A percentile compares a stretch with the other conserved stretches of the same genome.
phyloP scores from a whole-genome alignment of 1,284 basidiomycete genomes.

The Ceratobasidium sp. region DNA sequence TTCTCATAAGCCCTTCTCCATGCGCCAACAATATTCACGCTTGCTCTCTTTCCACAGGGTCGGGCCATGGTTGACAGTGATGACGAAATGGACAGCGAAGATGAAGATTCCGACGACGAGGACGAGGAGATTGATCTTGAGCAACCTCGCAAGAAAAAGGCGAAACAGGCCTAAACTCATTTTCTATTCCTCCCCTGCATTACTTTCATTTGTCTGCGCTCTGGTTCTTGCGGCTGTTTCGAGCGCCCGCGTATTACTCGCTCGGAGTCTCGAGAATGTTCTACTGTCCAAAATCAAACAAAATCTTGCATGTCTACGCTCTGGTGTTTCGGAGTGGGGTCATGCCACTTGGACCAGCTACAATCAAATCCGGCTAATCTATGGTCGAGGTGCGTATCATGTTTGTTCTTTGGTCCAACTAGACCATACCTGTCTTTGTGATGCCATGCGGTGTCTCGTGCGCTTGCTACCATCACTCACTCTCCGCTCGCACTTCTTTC shows the following conservation, averaged over 20 bases:
- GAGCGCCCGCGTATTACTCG: neutral
- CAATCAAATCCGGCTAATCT: no score
- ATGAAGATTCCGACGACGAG: conserved; percentile 27
- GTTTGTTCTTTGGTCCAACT: no score
- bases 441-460: no score
- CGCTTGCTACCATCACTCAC: no score
- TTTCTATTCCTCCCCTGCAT: no score
- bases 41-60: neutral
- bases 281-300: neutral
- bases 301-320: no score
- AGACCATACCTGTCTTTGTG: no score
- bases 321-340: no score
- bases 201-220: no score
- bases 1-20: neutral
- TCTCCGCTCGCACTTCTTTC: neutral
- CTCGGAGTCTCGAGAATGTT: conserved; percentile 1
- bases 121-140: conserved; percentile 40
- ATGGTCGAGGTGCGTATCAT: no score
- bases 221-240: no score
- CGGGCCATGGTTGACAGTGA: conserved; percentile 32
- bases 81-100: conserved; percentile 37
- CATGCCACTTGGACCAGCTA: no score
- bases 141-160: conserved; percentile 36
- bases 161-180: conserved; percentile 10
- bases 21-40: neutral